Percentiles rank a stretch among this genome's conserved stretches.
Conservation (phyloP, 768 basidiomycete species). For the Tubosaeta brunneosetosa region DNA sequence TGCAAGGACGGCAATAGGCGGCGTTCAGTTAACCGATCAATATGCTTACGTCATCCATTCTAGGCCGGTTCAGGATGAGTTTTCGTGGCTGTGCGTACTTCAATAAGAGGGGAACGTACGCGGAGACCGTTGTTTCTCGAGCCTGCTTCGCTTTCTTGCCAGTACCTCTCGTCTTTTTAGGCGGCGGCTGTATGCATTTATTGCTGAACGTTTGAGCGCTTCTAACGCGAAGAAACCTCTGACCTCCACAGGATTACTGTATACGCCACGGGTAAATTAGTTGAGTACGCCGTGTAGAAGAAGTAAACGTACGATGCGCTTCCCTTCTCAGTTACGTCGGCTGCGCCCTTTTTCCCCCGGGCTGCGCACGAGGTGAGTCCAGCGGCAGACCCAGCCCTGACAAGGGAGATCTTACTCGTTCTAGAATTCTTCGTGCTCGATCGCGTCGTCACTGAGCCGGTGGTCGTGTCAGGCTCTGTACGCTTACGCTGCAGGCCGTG, state of each 20-base stretch:
- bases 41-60: constrained; percentile 32
- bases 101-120: constrained; percentile 8
- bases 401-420: constrained; percentile 18
- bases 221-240: constrained; percentile 12
- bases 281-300: neutral
- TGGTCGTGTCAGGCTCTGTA: constrained; percentile 34
- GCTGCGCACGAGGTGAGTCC: constrained; percentile 11
- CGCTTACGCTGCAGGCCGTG: constrained; percentile 52
- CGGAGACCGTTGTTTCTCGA: constrained; percentile 16
- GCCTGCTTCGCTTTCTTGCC: constrained; percentile 14
- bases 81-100: neutral
- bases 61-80: constrained; percentile 4
- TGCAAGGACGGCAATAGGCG: constrained; percentile 14
- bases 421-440: constrained; percentile 44
- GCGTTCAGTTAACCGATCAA: constrained; percentile 15
- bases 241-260: constrained; percentile 23
- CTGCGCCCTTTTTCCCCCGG: constrained; percentile 10
- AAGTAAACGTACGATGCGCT: constrained; percentile 24
- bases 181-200: constrained; percentile 23
- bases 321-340: constrained; percentile 5
- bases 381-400: constrained; percentile 12
- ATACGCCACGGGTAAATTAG: constrained; percentile 10
- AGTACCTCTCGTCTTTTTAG: constrained; percentile 41
- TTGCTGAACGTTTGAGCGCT: constrained; percentile 1
- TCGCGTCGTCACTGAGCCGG: constrained; percentile 36